These are phyloP conservation scores for Geotrichum histeridarum DNA, from an alignment of 1,139 yeast genomes.

Conservation along the genomic window DNA sequence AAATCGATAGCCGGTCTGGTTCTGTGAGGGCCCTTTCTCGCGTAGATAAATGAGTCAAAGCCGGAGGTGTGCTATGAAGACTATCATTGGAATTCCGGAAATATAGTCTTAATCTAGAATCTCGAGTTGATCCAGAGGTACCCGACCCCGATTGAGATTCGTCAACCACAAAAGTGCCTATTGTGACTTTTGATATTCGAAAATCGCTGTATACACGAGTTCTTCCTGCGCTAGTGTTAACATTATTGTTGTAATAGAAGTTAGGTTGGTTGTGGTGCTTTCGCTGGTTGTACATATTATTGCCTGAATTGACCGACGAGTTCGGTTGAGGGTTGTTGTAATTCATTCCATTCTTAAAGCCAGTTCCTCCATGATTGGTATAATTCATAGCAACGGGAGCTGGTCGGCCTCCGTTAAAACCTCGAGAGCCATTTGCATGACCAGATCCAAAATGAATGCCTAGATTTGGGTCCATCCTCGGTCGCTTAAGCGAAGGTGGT, in stretches of 20 bases:
- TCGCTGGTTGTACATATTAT: background rate
- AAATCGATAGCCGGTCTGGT: conserved; percentile 28
- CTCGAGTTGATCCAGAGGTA: conserved; percentile 17
- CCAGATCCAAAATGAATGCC: background rate
- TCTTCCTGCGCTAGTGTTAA: background rate
- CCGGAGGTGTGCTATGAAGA: conserved; percentile 2
- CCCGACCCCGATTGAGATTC: conserved; percentile 15
- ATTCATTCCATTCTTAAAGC: background rate
- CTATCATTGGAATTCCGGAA: conserved; percentile 21
- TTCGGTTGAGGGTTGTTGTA: background rate
- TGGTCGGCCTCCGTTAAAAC: background rate
- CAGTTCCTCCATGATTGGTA: background rate
- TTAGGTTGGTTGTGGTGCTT: background rate
- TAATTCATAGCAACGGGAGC: background rate
- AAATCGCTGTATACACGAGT: conserved; percentile 24
- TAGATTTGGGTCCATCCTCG: conserved; percentile 11
- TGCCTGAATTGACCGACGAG: background rate
- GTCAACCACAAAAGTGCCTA: conserved; percentile 24
- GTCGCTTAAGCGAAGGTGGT: conserved; percentile 15
- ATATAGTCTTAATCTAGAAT: conserved; percentile 24
- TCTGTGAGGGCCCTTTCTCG: conserved; percentile 25
- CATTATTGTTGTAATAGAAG: background rate
- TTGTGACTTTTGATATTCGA: conserved; percentile 23
- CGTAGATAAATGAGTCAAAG: conserved; percentile 13
- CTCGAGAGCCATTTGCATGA: background rate